These are phyloP conservation scores for Clarireedia paspali DNA, from an alignment of 2,329 filamentous ascomycete species.

Conservation along the genomic window DNA sequence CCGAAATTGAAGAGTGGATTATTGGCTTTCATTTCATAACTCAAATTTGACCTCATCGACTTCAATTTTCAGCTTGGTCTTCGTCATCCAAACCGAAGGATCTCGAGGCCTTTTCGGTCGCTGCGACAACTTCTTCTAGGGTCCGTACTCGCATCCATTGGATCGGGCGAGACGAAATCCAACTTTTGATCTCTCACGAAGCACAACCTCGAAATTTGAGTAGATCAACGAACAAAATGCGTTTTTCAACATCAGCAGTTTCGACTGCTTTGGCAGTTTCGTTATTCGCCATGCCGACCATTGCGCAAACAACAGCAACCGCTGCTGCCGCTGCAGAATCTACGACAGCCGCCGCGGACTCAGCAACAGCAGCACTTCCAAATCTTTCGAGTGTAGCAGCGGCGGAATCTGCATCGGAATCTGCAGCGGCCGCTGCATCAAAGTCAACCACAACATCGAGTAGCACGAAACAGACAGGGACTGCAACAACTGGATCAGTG, in stretches of 20 bases:
- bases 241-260: constrained; percentile 12
- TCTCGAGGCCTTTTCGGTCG: too few relatives aligned
- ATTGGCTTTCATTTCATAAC: background rate
- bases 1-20: background rate
- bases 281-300: constrained; percentile 13
- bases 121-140: too few relatives aligned
- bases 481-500: constrained; percentile 14
- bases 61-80: background rate
- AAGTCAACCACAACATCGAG: constrained; percentile 8
- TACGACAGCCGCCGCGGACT: constrained; percentile 9
- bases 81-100: background rate
- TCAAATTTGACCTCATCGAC: background rate
- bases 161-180: background rate
- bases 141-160: too few relatives aligned
- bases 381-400: constrained; percentile 18
- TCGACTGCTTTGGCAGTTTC: constrained; percentile 15
- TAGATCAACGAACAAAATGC: constrained; percentile 15
- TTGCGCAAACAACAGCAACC: constrained; percentile 11
- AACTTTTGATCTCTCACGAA: background rate
- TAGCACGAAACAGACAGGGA: background rate
- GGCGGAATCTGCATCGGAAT: constrained; percentile 12
- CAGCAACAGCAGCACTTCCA: constrained; percentile 11
- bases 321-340: constrained; percentile 2
- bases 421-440: constrained; percentile 15
- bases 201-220: constrained; percentile 12